These are phyloP conservation scores for Rhodotorula sp. DNA, from an alignment of 1,284 basidiomycete species.

Conservation along the genomic window DNA sequence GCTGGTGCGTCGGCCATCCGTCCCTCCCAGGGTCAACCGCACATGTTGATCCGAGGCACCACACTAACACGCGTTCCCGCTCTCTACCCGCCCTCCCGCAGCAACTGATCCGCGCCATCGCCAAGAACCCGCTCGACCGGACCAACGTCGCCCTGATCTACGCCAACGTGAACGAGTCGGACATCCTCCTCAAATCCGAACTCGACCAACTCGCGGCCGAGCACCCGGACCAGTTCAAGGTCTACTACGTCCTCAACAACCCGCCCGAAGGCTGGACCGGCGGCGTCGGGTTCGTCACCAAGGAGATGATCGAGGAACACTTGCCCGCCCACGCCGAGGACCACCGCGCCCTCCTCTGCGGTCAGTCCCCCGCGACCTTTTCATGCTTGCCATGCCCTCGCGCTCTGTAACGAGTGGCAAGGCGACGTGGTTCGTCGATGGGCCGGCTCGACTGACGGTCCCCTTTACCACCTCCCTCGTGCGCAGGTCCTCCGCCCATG, in stretches of 20 bases:
- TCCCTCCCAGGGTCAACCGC: neutral
- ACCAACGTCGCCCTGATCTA: constrained; percentile 92
- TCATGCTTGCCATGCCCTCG: too few species aligned
- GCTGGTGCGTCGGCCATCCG: constrained; percentile 58
- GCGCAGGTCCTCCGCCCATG: constrained; percentile 84
- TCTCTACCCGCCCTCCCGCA: too few species aligned
- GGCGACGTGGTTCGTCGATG: neutral
- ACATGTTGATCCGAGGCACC: neutral
- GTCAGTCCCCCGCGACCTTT: constrained; percentile 7
- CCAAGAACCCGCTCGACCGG: constrained; percentile 79
- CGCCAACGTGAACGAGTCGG: constrained; percentile 70
- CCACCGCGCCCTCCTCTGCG: constrained; percentile 51
- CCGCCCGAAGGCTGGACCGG: constrained; percentile 79
- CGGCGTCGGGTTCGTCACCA: constrained; percentile 86
- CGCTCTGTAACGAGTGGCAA: too few species aligned
- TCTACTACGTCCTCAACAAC: constrained; percentile 92
- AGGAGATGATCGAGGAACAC: constrained; percentile 79
- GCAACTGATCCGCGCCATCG: constrained; percentile 86
- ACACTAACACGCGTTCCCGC: neutral
- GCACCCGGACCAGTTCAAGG: constrained; percentile 69
- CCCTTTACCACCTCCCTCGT: too few species aligned
- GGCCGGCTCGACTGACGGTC: too few species aligned
- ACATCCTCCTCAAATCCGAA: constrained; percentile 72
- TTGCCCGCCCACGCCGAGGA: constrained; percentile 45
- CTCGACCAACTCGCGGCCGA: constrained; percentile 72